phyloP scores from a whole-genome alignment of 2,329 filamentous ascomycete species.

The Esteya vermicola region DNA sequence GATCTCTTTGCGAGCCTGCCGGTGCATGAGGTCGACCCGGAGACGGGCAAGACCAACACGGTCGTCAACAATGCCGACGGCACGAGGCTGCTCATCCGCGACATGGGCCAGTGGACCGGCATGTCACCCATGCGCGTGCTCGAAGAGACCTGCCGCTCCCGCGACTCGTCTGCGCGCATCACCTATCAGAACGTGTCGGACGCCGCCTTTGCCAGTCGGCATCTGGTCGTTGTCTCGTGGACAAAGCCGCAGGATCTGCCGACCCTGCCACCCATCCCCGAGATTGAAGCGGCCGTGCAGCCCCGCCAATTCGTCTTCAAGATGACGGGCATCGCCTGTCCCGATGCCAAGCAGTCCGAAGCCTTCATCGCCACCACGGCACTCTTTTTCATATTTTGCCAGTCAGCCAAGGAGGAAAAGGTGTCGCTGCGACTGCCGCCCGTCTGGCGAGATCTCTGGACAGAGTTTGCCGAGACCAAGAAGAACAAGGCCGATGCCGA shows the following conservation, averaged over 20 bases:
- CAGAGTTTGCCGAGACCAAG: slow-evolving; percentile 57
- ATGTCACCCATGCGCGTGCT: slow-evolving; percentile 61
- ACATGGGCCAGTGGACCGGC: slow-evolving; percentile 76
- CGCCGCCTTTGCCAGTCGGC: slow-evolving; percentile 60
- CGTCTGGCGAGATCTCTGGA: slow-evolving; percentile 75
- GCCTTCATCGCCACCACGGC: slow-evolving; percentile 70
- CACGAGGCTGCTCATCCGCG: slow-evolving; percentile 48
- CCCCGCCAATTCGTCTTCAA: slow-evolving; percentile 48
- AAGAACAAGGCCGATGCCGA: slow-evolving; percentile 55
- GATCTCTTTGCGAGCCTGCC: slow-evolving; percentile 48
- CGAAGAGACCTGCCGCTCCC: slow-evolving; percentile 77
- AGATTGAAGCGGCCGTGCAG: slow-evolving; percentile 29
- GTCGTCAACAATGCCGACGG: slow-evolving; percentile 38
- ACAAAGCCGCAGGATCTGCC: slow-evolving; percentile 51
- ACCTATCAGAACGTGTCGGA: slow-evolving; percentile 57
- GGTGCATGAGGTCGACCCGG: slow-evolving; percentile 42
- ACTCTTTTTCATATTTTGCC: slow-evolving; percentile 66
- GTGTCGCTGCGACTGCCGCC: slow-evolving; percentile 63
- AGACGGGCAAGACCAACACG: slow-evolving; percentile 42
- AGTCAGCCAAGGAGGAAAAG: slow-evolving; percentile 75
- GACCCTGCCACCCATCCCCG: slow-evolving; percentile 20
- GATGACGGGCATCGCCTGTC: slow-evolving; percentile 61
- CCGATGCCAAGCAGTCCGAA: slow-evolving; percentile 70
- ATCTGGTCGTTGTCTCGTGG: slow-evolving; percentile 65
- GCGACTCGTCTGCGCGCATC: slow-evolving; percentile 56